Base-by-base conservation (phyloP, 352 stramenopile species). In the Lagenidium sp. region DNA sequence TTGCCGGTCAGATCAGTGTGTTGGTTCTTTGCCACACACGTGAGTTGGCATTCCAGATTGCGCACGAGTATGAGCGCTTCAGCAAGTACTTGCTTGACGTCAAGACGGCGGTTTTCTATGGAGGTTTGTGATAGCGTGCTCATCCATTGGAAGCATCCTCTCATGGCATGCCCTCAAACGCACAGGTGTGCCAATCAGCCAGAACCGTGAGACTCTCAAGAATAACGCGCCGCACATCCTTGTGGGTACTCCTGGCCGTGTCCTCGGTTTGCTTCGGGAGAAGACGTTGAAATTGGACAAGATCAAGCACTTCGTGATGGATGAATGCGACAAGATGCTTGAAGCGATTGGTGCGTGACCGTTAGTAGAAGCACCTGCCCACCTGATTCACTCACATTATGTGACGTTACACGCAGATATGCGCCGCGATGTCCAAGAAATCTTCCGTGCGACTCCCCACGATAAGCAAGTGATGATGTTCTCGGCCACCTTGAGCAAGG, bases 391-490 rank as follows among this genome's bases (percentile, higher is more conserved):
- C n/a, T n/a, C n/a, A n/a, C n/a, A n/a, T n/a, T n/a, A n/a, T n/a
- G n/a, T 32, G 28, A 32, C 8, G 15, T 29, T 25, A 35, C 4
- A 3, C 30, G 15, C 41, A 91, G 96, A 99, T 57, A 99, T 99
- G 96, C 87, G 97, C 58, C 80, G 90, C 34, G 95, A 99, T 68
- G 88, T 99, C 28, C 96, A 99, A 76, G 91, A 99, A 55, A 99
- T 99, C 53, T 99, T 99, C 84, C 94, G 82, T 47, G 81, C 95
- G 47, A 99, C 96, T 12, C 97, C 97, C 20, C 95, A 99, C 62
- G 95, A 99, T 69, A 99, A 99, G 83, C 97, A 99, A 65, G 93
- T 98, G 41, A 97, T 98, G 91, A 97, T 98, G 87, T 99, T 99
- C 65, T 98, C 93, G 58, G 97, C 97, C 37, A 99, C 97, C 13